These are phyloP conservation scores for Ophiorrhiza pumila DNA, from an alignment of 257 asterid genomes.

Conservation along the genomic window DNA sequence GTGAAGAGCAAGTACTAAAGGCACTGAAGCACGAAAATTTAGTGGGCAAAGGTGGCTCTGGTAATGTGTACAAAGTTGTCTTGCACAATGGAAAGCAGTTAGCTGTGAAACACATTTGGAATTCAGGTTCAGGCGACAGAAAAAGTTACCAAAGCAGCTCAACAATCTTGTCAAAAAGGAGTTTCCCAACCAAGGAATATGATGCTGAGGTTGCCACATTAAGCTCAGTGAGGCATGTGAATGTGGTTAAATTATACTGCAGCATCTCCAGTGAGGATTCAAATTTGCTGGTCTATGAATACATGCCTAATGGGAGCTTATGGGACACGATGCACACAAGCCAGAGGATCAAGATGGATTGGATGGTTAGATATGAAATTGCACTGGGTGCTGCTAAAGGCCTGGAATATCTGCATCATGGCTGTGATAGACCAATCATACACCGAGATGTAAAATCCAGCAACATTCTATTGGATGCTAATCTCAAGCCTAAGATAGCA, in stretches of 20 bases:
- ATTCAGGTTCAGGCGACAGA: slow-evolving; percentile 17
- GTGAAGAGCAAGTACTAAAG: slow-evolving; percentile 38
- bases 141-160: slow-evolving; percentile 28
- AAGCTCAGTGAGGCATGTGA: slow-evolving; percentile 44
- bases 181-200: slow-evolving; percentile 25
- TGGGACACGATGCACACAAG: slow-evolving; percentile 34
- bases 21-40: slow-evolving; percentile 40
- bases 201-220: slow-evolving; percentile 44
- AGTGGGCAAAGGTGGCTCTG: slow-evolving; percentile 44
- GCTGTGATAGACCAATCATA: slow-evolving; percentile 35
- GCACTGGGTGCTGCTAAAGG: slow-evolving; percentile 49
- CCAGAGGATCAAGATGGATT: slow-evolving; percentile 36
- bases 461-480: slow-evolving; percentile 44
- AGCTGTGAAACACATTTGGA: slow-evolving; percentile 47
- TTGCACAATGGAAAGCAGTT: slow-evolving; percentile 32
- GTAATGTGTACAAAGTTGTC: slow-evolving; percentile 37
- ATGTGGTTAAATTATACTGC: slow-evolving; percentile 44
- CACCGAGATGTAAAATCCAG: slow-evolving; percentile 51
- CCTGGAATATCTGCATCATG: slow-evolving; percentile 46
- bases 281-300: slow-evolving; percentile 40
- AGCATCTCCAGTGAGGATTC: slow-evolving; percentile 49
- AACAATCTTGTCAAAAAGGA: slow-evolving; percentile 25
- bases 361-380: slow-evolving; percentile 37
- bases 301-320: slow-evolving; percentile 42
- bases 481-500: slow-evolving; percentile 41